Evolutionary conservation across 75 land plant species (phyloP), one percentile per base, ranked within the genome.

Genomic region (Picea sitchensis): DNA sequence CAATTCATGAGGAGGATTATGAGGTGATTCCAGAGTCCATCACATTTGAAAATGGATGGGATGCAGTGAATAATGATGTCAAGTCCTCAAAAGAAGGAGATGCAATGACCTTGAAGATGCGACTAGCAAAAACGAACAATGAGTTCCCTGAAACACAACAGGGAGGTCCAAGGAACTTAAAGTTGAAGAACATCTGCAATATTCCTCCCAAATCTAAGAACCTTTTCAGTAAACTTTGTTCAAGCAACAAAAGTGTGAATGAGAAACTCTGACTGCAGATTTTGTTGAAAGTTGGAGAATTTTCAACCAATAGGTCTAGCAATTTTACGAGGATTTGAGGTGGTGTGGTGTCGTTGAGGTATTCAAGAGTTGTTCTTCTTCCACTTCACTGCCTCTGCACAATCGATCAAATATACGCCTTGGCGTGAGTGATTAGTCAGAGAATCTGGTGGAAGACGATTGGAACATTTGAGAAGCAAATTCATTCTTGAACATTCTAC

Each of bases 41-140:
- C 14, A 85, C 88, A 79, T 83, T 81, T 20, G 99, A 92, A 1
- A 98, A 96, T 0, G 88, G 87, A 20, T 87, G 91, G 92, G 92
- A 91, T 34, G 78, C 77, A 61, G 87, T 84, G 14, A 83, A 88
- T 5, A 79, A 88, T 26, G 86, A 88, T 51, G 80, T 90, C 60
- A 88, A 84, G 61, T 80, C 90, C 2, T 73, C 93, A 68, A 88
- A 86, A 79, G 90, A 82, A 14, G 91, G 87, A 61, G 76, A 92
- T 9, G 83, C 85, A 23, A 78, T 79, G 15, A 78, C 51, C 51
- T 47, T 89, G 84, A 90, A 87, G 61, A 17, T 86, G 26, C 80
- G 84, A 83, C 79, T 69, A 73, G 81, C 59, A 79, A 90, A 63
- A 80, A 89, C 79, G 21, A 90, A 73, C 67, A 83, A 71, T 76